These are phyloP conservation scores for Eucalyptus cladocalyx DNA, from an alignment of 345 rosid genomes.

Conservation along the genomic window DNA sequence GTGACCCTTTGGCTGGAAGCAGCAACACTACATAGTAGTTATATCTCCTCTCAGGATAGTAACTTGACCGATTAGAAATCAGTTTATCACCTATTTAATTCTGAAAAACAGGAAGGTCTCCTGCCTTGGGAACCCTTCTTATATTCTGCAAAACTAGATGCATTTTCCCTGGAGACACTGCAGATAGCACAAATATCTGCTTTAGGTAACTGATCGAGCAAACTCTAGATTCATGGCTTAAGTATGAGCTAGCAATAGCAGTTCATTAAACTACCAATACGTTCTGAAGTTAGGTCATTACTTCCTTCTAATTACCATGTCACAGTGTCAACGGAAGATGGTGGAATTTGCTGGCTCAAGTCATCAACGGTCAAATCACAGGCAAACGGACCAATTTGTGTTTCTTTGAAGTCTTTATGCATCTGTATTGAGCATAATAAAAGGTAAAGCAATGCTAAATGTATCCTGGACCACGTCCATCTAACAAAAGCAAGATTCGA, in stretches of 20 bases:
- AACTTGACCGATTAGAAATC: background rate
- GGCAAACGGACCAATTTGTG: slow-evolving; percentile 39
- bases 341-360: slow-evolving; percentile 55
- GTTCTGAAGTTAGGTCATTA: background rate
- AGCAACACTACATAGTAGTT: background rate
- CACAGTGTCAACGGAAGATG: slow-evolving; percentile 57
- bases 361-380: slow-evolving; percentile 73
- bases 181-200: slow-evolving; percentile 87
- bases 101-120: background rate
- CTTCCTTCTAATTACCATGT: slow-evolving; percentile 38
- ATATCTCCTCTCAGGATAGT: background rate
- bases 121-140: slow-evolving; percentile 65
- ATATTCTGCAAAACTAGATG: slow-evolving; percentile 58
- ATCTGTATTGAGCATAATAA: slow-evolving; percentile 20
- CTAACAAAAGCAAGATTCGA: background rate
- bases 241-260: background rate
- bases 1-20: slow-evolving; percentile 55
- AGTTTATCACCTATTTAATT: background rate
- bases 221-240: background rate
- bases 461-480: background rate
- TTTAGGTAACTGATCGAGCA: background rate
- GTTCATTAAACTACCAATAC: background rate
- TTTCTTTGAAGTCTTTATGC: slow-evolving; percentile 65
- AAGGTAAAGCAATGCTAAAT: background rate
- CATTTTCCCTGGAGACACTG: slow-evolving; percentile 91